These are phyloP conservation scores for Theileria sp. DNA, from an alignment of 169 alveolate species.

Conservation along the genomic window DNA sequence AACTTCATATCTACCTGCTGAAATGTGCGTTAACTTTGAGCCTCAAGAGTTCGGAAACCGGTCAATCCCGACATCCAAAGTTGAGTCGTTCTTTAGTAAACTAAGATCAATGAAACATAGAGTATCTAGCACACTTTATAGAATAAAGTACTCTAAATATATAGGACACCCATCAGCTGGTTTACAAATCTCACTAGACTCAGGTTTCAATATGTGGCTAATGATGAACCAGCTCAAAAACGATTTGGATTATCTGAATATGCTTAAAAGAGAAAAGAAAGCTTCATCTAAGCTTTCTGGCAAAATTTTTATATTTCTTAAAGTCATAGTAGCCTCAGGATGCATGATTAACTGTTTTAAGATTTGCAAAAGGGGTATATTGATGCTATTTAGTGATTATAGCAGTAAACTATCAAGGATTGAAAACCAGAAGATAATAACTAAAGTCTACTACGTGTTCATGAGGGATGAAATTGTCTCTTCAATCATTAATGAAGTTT, in stretches of 20 bases:
- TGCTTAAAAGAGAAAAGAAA: slow-evolving; percentile 32
- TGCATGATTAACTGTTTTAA: slow-evolving; percentile 23
- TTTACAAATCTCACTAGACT: background rate
- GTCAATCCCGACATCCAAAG: background rate
- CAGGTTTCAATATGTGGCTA: slow-evolving; percentile 1
- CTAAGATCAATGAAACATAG: background rate
- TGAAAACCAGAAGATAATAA: slow-evolving; percentile 26
- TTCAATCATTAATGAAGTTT: slow-evolving; percentile 27
- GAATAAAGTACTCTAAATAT: background rate
- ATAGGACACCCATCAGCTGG: background rate
- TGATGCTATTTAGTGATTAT: slow-evolving; percentile 11
- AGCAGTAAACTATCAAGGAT: background rate
- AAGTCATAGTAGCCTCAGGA: slow-evolving; percentile 27
- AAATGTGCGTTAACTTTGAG: slow-evolving; percentile 12
- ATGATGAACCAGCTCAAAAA: slow-evolving; percentile 24
- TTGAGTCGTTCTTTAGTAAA: background rate
- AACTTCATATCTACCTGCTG: slow-evolving; percentile 11
- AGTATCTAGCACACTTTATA: background rate
- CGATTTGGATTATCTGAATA: slow-evolving; percentile 38
- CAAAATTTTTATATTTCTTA: background rate
- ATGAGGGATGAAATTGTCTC: slow-evolving; percentile 40
- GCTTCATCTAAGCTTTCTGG: slow-evolving; percentile 27
- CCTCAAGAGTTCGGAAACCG: background rate
- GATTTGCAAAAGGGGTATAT: slow-evolving; percentile 14
- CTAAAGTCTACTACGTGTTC: slow-evolving; percentile 26